These are phyloP conservation scores for Blastobotrys terrestris DNA, from an alignment of 805 yeast species.

Conservation along the genomic window DNA sequence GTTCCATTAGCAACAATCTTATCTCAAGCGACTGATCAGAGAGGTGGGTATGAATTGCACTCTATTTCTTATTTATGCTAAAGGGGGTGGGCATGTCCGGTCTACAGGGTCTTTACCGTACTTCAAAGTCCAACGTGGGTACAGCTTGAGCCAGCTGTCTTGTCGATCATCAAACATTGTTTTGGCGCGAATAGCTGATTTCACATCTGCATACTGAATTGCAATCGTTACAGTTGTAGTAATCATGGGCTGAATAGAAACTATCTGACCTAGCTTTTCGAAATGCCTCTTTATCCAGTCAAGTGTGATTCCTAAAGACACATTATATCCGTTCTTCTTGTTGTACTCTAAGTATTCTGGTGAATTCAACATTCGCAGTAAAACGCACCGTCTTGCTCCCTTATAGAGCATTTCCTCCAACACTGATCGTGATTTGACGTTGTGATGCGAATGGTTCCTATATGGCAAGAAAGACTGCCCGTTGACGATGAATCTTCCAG, in stretches of 20 bases:
- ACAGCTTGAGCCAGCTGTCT: not conserved
- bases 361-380: conserved; percentile 3
- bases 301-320: conserved; percentile 9
- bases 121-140: conserved; percentile 3
- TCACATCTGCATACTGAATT: conserved; percentile 19
- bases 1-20: too few relatives aligned
- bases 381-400: conserved; percentile 11
- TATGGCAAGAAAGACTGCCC: conserved; percentile 8
- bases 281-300: conserved; percentile 13
- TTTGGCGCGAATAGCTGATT: conserved; percentile 18
- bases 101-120: conserved; percentile 14
- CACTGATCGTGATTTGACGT: not conserved
- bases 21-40: too few relatives aligned
- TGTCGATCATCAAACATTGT: conserved; percentile 7
- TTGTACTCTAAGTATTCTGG: not conserved
- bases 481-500: conserved; percentile 22
- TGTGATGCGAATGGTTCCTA: not conserved
- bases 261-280: conserved; percentile 12
- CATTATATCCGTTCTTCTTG: not conserved
- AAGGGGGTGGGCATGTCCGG: conserved; percentile 7
- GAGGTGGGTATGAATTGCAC: too few relatives aligned
- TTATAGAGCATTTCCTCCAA: conserved; percentile 3
- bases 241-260: conserved; percentile 15
- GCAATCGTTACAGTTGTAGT: conserved; percentile 9
- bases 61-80: too few relatives aligned